Percentiles rank a stretch among this genome's conserved stretches.
phyloP scores from a whole-genome alignment of 345 rosid species.

The Lumnitzera racemosa region DNA sequence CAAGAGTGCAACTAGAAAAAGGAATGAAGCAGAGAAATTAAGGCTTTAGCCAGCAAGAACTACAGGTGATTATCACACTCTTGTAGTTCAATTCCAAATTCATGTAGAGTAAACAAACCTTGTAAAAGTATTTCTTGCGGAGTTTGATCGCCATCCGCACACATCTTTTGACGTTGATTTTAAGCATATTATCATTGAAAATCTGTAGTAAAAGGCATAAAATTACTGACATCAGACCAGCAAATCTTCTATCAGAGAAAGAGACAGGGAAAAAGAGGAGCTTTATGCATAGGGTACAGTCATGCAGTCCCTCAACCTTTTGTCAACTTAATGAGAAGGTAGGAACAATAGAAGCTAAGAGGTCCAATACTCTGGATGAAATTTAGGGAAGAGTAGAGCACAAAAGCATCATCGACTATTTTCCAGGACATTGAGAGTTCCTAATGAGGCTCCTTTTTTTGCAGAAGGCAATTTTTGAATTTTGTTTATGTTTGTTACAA shows the following conservation, averaged over 20 bases:
- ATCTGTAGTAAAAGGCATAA: slow-evolving; percentile 40
- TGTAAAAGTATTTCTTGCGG: slow-evolving; percentile 73
- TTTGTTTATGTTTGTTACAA: too few relatives aligned
- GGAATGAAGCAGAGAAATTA: slow-evolving; percentile 29
- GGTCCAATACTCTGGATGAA: too few relatives aligned
- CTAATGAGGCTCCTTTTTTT: too few relatives aligned
- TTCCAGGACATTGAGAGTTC: too few relatives aligned
- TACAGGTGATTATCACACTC: too few relatives aligned
- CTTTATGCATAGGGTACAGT: too few relatives aligned
- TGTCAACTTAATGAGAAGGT: too few relatives aligned
- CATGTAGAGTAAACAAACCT: slow-evolving; percentile 35
- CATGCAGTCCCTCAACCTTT: too few relatives aligned
- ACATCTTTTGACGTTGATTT: slow-evolving; percentile 63
- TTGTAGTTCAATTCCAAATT: not conserved
- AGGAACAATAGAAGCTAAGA: too few relatives aligned
- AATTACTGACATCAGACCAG: not conserved
- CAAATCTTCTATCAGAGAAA: not conserved
- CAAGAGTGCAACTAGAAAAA: slow-evolving; percentile 26
- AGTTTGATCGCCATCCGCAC: slow-evolving; percentile 66
- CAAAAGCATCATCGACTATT: too few relatives aligned
- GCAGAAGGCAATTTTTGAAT: too few relatives aligned
- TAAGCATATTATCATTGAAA: slow-evolving; percentile 77
- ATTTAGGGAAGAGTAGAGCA: too few relatives aligned
- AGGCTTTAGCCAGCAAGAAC: slow-evolving; percentile 33
- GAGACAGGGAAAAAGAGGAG: not conserved